phyloP scores from a whole-genome alignment of 2,329 filamentous ascomycete genomes.

The Fusarium nelsonii region DNA sequence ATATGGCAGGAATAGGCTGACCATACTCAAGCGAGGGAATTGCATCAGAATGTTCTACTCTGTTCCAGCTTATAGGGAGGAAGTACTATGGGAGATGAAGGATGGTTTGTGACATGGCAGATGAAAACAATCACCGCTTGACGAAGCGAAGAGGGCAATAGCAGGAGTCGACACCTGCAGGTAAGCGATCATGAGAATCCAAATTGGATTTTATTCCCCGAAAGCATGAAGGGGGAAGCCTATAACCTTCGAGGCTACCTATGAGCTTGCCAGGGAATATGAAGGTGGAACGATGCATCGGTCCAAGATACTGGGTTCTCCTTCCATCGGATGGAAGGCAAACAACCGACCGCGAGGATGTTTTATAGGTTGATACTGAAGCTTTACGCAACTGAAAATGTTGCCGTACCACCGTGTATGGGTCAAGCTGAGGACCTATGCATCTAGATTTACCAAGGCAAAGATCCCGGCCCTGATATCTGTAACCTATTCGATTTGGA shows the following conservation, averaged over 20 bases:
- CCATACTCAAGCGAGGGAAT: slow-evolving; percentile 16
- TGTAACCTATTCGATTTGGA: slow-evolving; percentile 29
- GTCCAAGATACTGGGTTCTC: neutral
- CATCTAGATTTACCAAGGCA: neutral
- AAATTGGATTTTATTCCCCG: slow-evolving; percentile 2
- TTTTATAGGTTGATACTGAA: slow-evolving; percentile 2
- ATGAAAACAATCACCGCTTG: slow-evolving; percentile 26
- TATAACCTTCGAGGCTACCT: neutral
- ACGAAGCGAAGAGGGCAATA: slow-evolving; percentile 19
- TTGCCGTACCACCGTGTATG: slow-evolving; percentile 15
- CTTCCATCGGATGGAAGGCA: slow-evolving; percentile 9
- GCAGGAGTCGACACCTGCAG: slow-evolving; percentile 12
- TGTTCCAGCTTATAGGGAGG: slow-evolving; percentile 1
- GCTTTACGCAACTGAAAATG: slow-evolving; percentile 16
- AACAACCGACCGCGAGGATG: slow-evolving; percentile 12
- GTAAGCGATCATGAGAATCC: slow-evolving; percentile 26
- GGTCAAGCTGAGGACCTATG: slow-evolving; percentile 7
- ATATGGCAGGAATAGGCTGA: slow-evolving; percentile 22
- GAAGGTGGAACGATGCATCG: slow-evolving; percentile 8
- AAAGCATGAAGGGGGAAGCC: neutral
- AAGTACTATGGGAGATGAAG: slow-evolving; percentile 29
- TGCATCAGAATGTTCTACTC: slow-evolving; percentile 20
- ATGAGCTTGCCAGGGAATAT: slow-evolving; percentile 1
- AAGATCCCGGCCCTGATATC: slow-evolving; percentile 7
- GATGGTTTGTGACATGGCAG: slow-evolving; percentile 22